phyloP scores from a whole-genome alignment of 1,284 basidiomycete genomes.

The Pterulicium gracile region DNA sequence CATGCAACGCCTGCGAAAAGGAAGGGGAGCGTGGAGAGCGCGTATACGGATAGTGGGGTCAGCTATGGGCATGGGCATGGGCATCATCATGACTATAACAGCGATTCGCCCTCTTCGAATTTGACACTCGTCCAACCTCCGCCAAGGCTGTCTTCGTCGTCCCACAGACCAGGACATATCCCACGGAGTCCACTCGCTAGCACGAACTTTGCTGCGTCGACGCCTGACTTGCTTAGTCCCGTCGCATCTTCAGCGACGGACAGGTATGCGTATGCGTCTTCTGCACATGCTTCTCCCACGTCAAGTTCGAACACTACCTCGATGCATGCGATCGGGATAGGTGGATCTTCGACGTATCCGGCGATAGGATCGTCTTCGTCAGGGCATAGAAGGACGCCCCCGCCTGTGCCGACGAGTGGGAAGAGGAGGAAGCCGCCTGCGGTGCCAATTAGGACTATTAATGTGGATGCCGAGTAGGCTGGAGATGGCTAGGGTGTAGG shows the following conservation, averaged over 20 bases:
- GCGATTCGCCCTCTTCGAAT: no score
- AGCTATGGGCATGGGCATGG: no score
- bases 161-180: neutral
- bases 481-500: no score
- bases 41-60: neutral
- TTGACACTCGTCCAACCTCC: no score
- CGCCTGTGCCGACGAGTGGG: conserved; percentile 12
- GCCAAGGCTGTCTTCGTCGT: no score
- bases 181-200: neutral
- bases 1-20: no score
- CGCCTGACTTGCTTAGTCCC: neutral
- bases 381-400: conserved; percentile 11
- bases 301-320: neutral
- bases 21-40: neutral
- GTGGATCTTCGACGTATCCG: neutral
- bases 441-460: conserved; percentile 14
- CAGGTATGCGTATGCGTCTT: no score
- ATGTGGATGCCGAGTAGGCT: conserved; percentile 10
- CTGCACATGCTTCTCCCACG: neutral
- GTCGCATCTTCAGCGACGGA: no score
- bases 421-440: conserved; percentile 21
- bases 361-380: neutral
- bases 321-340: conserved; percentile 5
- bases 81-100: neutral
- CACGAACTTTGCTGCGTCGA: neutral